phyloP scores from a whole-genome alignment of 192 early-diverging fungal genomes.

The Coemansia sp. region DNA sequence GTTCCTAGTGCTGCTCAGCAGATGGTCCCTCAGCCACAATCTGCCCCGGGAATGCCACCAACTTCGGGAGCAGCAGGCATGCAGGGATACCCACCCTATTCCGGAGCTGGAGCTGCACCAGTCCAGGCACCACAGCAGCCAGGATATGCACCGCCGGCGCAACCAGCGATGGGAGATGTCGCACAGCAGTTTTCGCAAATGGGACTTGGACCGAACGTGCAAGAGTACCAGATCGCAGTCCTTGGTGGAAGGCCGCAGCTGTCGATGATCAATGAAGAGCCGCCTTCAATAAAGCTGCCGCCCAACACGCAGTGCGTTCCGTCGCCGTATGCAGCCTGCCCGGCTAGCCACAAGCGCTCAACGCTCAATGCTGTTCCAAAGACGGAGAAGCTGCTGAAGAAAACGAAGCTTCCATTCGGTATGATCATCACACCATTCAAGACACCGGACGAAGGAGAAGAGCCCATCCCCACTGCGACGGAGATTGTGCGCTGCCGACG shows the following conservation, averaged over 20 bases:
- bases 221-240: constrained; percentile 34
- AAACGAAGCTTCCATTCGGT: constrained; percentile 89
- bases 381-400: constrained; percentile 77
- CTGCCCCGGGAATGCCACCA: constrained; percentile 6
- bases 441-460: constrained; percentile 48
- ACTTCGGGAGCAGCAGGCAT: not conserved
- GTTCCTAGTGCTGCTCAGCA: constrained; percentile 46
- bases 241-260: constrained; percentile 49
- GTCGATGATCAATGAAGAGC: constrained; percentile 38
- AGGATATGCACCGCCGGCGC: constrained; percentile 1
- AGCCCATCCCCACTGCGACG: constrained; percentile 84
- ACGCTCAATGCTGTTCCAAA: constrained; percentile 91
- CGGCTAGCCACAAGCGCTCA: constrained; percentile 81
- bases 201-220: constrained; percentile 32
- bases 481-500: constrained; percentile 94
- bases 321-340: constrained; percentile 63
- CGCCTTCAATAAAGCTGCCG: constrained; percentile 47
- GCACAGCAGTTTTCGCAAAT: constrained; percentile 51
- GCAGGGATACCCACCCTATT: constrained; percentile 2
- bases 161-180: constrained; percentile 28
- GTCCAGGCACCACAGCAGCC: constrained; percentile 3
- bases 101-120: not conserved
- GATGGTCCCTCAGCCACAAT: constrained; percentile 7
- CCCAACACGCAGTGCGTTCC: constrained; percentile 41
- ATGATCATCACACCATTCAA: constrained; percentile 86